These are phyloP conservation scores for Phialophora tarda DNA, from an alignment of 2,329 filamentous ascomycete species.

Conservation along the genomic window DNA sequence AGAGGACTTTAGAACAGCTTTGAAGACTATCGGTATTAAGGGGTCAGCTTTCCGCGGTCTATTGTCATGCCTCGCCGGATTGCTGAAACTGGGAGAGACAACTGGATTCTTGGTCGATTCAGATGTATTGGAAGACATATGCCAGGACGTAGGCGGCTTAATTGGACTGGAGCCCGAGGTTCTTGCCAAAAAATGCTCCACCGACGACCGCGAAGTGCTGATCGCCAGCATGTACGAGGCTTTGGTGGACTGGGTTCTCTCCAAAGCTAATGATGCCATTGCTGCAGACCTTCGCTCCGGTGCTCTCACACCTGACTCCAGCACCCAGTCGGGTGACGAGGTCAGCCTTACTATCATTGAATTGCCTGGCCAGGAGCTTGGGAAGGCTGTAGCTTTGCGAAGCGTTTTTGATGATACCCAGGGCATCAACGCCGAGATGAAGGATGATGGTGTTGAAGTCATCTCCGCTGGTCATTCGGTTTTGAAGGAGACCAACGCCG, in stretches of 20 bases:
- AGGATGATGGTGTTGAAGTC: slow-evolving; percentile 86
- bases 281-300: slow-evolving; percentile 69
- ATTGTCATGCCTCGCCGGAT: slow-evolving; percentile 81
- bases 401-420: slow-evolving; percentile 90
- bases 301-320: slow-evolving; percentile 42
- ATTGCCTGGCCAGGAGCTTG: slow-evolving; percentile 76
- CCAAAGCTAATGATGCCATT: slow-evolving; percentile 86
- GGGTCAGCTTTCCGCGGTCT: slow-evolving; percentile 80
- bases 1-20: slow-evolving; percentile 84
- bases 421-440: slow-evolving; percentile 97
- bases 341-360: slow-evolving; percentile 90
- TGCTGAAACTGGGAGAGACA: slow-evolving; percentile 91
- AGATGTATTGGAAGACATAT: slow-evolving; percentile 82
- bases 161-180: slow-evolving; percentile 86
- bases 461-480: slow-evolving; percentile 77
- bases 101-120: slow-evolving; percentile 83
- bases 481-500: slow-evolving; percentile 82
- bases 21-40: slow-evolving; percentile 94
- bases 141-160: slow-evolving; percentile 85
- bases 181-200: slow-evolving; percentile 77
- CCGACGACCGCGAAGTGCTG: slow-evolving; percentile 80
- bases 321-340: slow-evolving; percentile 74
- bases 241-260: slow-evolving; percentile 91
- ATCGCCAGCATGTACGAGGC: slow-evolving; percentile 91
- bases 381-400: slow-evolving; percentile 86